These are phyloP conservation scores for Fusarium xyrophilum DNA, from an alignment of 2,329 filamentous ascomycete genomes.

Conservation along the genomic window DNA sequence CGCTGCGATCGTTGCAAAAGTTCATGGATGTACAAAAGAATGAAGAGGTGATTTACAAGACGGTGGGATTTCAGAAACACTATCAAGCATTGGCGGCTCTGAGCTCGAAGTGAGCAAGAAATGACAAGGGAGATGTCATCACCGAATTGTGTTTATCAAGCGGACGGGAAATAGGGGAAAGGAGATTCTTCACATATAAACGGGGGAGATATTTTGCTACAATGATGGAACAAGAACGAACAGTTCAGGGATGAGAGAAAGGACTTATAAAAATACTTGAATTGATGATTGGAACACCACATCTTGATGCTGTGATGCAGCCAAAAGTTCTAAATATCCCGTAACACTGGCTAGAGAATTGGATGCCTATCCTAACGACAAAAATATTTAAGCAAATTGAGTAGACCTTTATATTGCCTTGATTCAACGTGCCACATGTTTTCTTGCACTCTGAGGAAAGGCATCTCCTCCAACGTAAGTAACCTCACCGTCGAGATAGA, in stretches of 20 bases:
- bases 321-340: neutral
- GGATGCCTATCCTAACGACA: neutral
- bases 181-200: neutral
- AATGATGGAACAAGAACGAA: neutral
- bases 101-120: neutral
- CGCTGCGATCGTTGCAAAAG: neutral
- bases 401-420: neutral
- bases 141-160: neutral
- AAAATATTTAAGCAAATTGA: neutral
- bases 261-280: neutral
- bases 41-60: neutral
- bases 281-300: neutral
- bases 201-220: neutral
- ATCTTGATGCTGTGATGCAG: neutral
- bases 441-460: neutral
- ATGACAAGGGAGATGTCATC: neutral
- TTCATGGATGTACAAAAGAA: slow-evolving; percentile 3
- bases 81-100: neutral
- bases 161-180: neutral
- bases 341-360: neutral
- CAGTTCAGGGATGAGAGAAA: neutral
- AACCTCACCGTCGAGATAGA: neutral
- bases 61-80: neutral
- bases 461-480: neutral
- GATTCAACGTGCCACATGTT: neutral